Conservation (phyloP, 2,329 filamentous ascomycete species). For the Pseudogymnoascus sp. region DNA sequence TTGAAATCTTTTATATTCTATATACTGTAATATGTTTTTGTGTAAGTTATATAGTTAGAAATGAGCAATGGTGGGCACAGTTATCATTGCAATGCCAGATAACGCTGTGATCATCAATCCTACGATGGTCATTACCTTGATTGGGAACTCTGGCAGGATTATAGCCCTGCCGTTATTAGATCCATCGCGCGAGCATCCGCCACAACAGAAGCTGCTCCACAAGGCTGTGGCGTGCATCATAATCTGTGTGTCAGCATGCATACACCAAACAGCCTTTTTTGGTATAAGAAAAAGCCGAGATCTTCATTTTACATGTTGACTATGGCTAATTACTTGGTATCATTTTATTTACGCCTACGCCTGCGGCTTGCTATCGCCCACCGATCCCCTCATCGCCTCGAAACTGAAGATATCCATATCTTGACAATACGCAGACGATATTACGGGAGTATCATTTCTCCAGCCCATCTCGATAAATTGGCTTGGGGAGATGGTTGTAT, state of each 20-base stretch:
- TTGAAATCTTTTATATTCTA: background rate
- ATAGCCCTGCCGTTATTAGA: too few relatives aligned
- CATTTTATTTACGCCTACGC: background rate
- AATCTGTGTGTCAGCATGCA: background rate
- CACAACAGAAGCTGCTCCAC: background rate
- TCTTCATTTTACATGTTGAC: background rate
- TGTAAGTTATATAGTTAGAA: background rate
- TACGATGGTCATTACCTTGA: background rate
- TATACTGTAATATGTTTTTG: background rate
- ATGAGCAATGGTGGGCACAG: background rate
- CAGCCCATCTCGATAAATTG: background rate
- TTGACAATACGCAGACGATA: background rate
- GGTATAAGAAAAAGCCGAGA: background rate
- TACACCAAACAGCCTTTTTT: background rate
- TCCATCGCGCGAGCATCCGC: background rate
- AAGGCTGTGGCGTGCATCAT: background rate
- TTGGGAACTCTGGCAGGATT: background rate
- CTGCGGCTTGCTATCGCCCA: background rate
- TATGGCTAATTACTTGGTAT: background rate
- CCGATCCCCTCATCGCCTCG: background rate
- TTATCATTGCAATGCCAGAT: background rate
- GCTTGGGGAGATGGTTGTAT: background rate
- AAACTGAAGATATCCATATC: background rate
- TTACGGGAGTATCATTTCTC: background rate
- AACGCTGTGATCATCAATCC: background rate